These are phyloP conservation scores for Coemansia sp. DNA, from an alignment of 192 early-diverging fungal genomes.

Conservation along the genomic window DNA sequence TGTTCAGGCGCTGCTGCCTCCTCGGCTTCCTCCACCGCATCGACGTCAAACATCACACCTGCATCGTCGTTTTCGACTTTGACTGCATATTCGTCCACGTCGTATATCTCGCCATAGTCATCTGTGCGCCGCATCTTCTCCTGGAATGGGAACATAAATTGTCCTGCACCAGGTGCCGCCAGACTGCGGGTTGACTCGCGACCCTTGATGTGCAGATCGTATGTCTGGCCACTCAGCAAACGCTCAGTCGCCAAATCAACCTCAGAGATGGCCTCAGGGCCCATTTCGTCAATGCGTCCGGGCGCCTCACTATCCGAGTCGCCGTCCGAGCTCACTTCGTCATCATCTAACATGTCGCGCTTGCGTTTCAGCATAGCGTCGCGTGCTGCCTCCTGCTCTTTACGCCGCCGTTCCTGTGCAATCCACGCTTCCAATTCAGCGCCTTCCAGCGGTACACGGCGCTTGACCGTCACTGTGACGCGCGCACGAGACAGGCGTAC, in stretches of 20 bases:
- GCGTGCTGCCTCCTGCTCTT: constrained; percentile 75
- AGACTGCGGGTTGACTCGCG: constrained; percentile 67
- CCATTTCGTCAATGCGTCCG: constrained; percentile 59
- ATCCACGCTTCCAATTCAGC: constrained; percentile 74
- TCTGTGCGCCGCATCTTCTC: constrained; percentile 84
- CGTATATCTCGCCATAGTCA: constrained; percentile 88
- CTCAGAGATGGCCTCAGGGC: constrained; percentile 36
- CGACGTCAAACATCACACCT: constrained; percentile 15
- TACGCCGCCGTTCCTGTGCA: constrained; percentile 60
- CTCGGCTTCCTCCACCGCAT: constrained; percentile 21
- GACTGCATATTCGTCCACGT: constrained; percentile 60
- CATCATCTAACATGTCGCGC: constrained; percentile 76
- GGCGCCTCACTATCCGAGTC: constrained; percentile 41
- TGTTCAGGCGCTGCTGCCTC: constrained; percentile 13
- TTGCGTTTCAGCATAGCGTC: constrained; percentile 64
- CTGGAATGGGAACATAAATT: constrained; percentile 83
- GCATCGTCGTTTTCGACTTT: constrained; percentile 40
- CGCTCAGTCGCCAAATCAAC: constrained; percentile 56
- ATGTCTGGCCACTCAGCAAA: constrained; percentile 57
- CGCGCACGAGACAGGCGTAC: constrained; percentile 30
- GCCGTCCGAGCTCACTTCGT: constrained; percentile 57
- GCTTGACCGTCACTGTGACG: constrained; percentile 50
- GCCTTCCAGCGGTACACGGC: constrained; percentile 81
- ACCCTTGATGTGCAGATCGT: constrained; percentile 86
- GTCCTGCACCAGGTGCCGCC: constrained; percentile 78